Evolutionary conservation across 805 yeast species (phyloP), one percentile per base, ranked within the genome.

Genomic region (Yarrowia sp.): DNA sequence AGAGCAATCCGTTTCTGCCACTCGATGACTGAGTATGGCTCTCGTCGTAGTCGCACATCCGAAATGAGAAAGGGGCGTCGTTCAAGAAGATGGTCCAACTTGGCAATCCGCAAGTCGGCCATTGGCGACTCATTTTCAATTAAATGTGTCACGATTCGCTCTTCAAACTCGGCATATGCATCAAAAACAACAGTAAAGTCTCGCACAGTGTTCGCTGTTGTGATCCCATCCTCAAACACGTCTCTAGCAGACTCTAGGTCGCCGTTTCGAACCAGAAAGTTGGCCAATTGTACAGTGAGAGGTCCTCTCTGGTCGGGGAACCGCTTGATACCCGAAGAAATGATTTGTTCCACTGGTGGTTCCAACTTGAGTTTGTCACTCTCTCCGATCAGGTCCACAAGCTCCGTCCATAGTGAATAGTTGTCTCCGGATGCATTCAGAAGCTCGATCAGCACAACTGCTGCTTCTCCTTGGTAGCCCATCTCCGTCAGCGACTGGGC

Each of bases 101-200:
- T 73, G 16, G 80, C 72, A 24, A 82, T 70, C 44, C 82, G 83
- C 8, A 85, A 68, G 30, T 79, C 78, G 21, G 69, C 69, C 12
- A 76, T 68, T 1, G 67, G 33, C 1, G 51, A 65, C 11, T 68
- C 68, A 1, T 66, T 58, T n/a, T 71, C 71, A 68, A 80, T 71
- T 36, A 76, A 48, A 19, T 64, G 67, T 1, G 77, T 71, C n/a
- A 84, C 70, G 28, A 78, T 66, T 2, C 78, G 68, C 67, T 88
- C 93, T 71, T 85, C 85, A 71, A 85, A 79, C 68, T 86, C 87
- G 6, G 84, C 75, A 68, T 82, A 85, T 3, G 83, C 76, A 71
- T 89, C 92, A 72, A 83, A 90, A 0, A 89, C 77, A 21, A 78
- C 70, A 0, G 87, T 80, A 72, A 90, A 90, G 67, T 88, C 92